Base-by-base conservation (phyloP, 768 basidiomycete genomes). In the Boletellus sp. region DNA sequence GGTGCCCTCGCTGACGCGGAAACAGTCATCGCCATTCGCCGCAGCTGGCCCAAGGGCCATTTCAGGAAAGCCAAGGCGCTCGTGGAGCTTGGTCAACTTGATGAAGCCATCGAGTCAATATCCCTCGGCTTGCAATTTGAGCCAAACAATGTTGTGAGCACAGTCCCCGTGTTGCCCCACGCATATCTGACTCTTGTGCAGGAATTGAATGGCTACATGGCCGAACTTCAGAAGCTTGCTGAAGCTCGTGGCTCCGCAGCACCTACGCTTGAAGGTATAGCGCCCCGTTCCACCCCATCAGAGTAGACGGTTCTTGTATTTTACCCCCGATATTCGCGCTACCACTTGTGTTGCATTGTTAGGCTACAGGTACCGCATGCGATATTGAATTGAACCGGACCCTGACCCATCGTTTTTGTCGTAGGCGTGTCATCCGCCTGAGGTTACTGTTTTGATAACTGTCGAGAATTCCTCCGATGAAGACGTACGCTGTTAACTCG, bases 1-100 rank as follows among this genome's bases (percentile, higher is more conserved):
- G 78, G 80, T 20, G 87, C 93, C 4, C 71, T 94, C 8, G 84
- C 84, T 23, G 96, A 99, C 62, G 94, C 96, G 0, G 94, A 98
- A 49, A 84, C 85, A 2, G 93, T 97, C 61, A 85, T 96, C 36
- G 70, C 80, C 55, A 72, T 96, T 45, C 88, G 92, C 61, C 76
- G 84, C 48, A 84, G 83, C 39, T 98, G 95, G 94, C 81, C 88
- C 60, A 99, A 98, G 64, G 96, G 94, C 0, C 90, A 97, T 68
- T 96, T 96, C 76, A 78, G 96, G 51, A 94, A 89, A 64, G 89
- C 91, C 2, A 92, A 91, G 64, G 92, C 95, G 0, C 73, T 99
- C 37, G 72, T 89, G 2, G 91, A 80, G 19, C 74, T 99, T 43
- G 77, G 76, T 3, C 70, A 75, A 39, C 69, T 81, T 48, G 70